Evolutionary conservation across 805 yeast species (phyloP).

Genomic region (Candida cerambycidarum): DNA sequence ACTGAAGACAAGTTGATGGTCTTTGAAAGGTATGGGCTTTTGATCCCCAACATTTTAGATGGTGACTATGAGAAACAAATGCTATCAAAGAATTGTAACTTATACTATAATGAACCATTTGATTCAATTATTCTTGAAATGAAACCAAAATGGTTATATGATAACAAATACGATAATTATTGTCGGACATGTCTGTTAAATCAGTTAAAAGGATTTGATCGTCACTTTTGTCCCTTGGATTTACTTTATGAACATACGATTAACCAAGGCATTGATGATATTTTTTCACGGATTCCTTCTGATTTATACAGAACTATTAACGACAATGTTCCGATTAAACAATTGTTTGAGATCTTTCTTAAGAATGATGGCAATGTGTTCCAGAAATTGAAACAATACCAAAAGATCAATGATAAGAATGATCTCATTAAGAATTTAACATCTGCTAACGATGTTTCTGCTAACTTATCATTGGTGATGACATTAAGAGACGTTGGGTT

Average conservation of each 20-base stretch:
- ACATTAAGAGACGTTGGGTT: slow-evolving; percentile 58
- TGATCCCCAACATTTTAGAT: slow-evolving; percentile 43
- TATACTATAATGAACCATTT: slow-evolving; percentile 18
- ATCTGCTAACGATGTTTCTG: slow-evolving; percentile 39
- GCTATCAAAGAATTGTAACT: slow-evolving; percentile 37
- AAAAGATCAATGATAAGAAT: slow-evolving; percentile 31
- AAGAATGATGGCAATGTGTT: slow-evolving; percentile 28
- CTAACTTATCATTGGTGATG: slow-evolving; percentile 46
- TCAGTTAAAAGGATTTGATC: slow-evolving; percentile 26
- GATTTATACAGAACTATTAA: slow-evolving; percentile 20
- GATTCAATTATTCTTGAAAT: slow-evolving; percentile 42
- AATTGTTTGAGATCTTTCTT: slow-evolving; percentile 36
- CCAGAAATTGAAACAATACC: slow-evolving; percentile 33
- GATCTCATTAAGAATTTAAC: slow-evolving; percentile 32
- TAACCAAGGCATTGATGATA: slow-evolving; percentile 33
- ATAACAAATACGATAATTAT: slow-evolving; percentile 40
- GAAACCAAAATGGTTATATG: slow-evolving; percentile 63
- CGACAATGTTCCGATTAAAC: slow-evolving; percentile 32
- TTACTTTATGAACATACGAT: slow-evolving; percentile 34
- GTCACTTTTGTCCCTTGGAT: slow-evolving; percentile 50
- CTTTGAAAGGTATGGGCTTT: slow-evolving; percentile 43
- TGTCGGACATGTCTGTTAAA: slow-evolving; percentile 62
- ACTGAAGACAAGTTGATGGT: slow-evolving; percentile 29
- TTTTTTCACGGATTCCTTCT: slow-evolving; percentile 23
- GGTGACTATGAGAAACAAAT: slow-evolving; percentile 26